Conservation (phyloP, 2,329 filamentous ascomycete species). For the Didymellaceae sp. region DNA sequence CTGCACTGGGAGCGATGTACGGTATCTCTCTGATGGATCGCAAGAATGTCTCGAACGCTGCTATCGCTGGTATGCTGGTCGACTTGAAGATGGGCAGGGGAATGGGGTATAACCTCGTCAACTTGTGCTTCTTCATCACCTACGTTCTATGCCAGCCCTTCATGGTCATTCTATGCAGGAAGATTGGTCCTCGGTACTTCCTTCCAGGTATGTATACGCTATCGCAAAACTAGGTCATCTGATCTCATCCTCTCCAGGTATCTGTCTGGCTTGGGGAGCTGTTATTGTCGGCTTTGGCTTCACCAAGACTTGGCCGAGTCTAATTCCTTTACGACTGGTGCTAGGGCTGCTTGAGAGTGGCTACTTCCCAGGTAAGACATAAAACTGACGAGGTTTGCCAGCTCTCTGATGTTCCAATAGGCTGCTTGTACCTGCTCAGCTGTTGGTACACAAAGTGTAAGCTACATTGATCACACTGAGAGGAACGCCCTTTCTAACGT, state of each 20-base stretch:
- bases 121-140: conserved; percentile 37
- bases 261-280: conserved; percentile 30
- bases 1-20: conserved; percentile 33
- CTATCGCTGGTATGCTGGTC: conserved; percentile 33
- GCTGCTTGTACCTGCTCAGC: conserved; percentile 28
- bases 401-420: too few species aligned
- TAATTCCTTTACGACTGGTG: conserved; percentile 27
- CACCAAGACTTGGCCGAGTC: conserved; percentile 28
- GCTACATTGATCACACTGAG: not conserved
- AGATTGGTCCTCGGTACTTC: conserved; percentile 31
- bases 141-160: conserved; percentile 34
- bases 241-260: conserved; percentile 5
- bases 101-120: conserved; percentile 31
- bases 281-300: conserved; percentile 37
- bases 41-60: conserved; percentile 37
- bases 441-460: conserved; percentile 37
- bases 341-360: conserved; percentile 29
- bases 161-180: conserved; percentile 29
- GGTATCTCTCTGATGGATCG: conserved; percentile 36
- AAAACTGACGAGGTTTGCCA: too few species aligned
- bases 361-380: conserved; percentile 23
- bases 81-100: conserved; percentile 30
- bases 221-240: not conserved
- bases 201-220: conserved; percentile 19
- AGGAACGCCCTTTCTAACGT: not conserved